These are phyloP conservation scores for Neopestalotiopsis sp. DNA, from an alignment of 2,329 filamentous ascomycete genomes.

Conservation along the genomic window DNA sequence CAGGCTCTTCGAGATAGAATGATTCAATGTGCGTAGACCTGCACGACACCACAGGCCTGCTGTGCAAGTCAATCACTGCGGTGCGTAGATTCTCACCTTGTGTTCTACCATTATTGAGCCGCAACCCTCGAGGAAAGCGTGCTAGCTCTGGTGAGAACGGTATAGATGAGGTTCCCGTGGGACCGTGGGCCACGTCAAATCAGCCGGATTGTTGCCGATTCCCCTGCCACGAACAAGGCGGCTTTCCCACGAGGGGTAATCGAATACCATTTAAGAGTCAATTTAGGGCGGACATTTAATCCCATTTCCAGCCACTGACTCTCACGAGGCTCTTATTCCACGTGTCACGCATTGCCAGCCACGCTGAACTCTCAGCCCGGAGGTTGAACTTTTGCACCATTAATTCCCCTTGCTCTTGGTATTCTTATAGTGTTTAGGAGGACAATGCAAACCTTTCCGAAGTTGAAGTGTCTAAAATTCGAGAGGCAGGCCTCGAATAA, in stretches of 20 bases:
- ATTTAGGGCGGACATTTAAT: not conserved
- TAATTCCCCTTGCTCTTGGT: too few species aligned
- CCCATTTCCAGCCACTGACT: not conserved
- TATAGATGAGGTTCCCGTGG: not conserved
- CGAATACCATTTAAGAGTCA: not conserved
- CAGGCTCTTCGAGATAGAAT: not conserved
- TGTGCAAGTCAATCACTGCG: not conserved
- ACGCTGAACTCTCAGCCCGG: not conserved
- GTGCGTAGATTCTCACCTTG: not conserved
- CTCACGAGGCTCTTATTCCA: not conserved
- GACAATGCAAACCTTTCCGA: too few species aligned
- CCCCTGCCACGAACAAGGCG: not conserved
- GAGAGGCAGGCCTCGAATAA: too few species aligned
- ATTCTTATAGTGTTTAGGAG: too few species aligned
- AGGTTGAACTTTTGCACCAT: too few species aligned
- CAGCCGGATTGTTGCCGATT: not conserved
- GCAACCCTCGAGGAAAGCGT: not conserved
- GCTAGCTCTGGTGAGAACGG: not conserved
- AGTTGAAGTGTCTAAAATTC: too few species aligned
- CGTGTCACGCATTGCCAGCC: constrained; percentile 1
- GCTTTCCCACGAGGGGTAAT: not conserved
- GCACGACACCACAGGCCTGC: not conserved
- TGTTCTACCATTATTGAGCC: not conserved
- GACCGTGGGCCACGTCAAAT: not conserved
- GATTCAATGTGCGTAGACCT: not conserved